Evolutionary conservation across 345 rosid genomes (phyloP).

Genomic region (Hevea brasiliensis): DNA sequence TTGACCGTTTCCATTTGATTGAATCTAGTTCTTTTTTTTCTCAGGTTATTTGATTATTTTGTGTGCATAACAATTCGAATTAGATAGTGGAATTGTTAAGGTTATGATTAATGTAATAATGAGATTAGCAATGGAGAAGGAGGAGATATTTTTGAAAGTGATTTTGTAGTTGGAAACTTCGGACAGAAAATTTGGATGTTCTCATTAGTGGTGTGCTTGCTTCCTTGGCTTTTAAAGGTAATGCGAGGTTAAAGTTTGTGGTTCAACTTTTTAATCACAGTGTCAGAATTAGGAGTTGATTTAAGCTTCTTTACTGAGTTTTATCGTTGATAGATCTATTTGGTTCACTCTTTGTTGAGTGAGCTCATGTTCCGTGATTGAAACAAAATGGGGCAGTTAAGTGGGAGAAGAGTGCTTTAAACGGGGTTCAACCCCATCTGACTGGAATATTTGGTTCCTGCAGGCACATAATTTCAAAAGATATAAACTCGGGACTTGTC

Average conservation of each 20-base stretch:
- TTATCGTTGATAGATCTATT: not conserved
- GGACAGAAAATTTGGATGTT: not conserved
- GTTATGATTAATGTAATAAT: not conserved
- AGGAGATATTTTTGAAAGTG: no score
- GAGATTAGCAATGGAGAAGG: not conserved
- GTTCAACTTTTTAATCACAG: not conserved
- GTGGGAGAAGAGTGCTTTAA: conserved; percentile 19
- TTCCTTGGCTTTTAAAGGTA: not conserved
- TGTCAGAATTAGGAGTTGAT: not conserved
- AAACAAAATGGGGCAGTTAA: not conserved
- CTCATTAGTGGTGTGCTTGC: not conserved
- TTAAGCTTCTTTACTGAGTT: not conserved
- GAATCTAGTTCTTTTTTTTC: not conserved
- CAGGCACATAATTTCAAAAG: conserved; percentile 90
- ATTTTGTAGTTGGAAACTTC: not conserved
- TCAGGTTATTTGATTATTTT: not conserved
- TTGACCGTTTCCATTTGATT: not conserved
- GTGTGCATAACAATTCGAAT: not conserved
- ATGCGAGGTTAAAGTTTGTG: not conserved
- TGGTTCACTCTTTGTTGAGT: not conserved
- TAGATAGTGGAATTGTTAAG: not conserved
- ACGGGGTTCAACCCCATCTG: conserved; percentile 37
- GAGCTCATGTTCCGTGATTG: not conserved
- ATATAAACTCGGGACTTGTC: conserved; percentile 44
- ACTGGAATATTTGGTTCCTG: conserved; percentile 79